These are phyloP conservation scores for Byssothecium circinans DNA, from an alignment of 2,329 filamentous ascomycete species.

Conservation along the genomic window DNA sequence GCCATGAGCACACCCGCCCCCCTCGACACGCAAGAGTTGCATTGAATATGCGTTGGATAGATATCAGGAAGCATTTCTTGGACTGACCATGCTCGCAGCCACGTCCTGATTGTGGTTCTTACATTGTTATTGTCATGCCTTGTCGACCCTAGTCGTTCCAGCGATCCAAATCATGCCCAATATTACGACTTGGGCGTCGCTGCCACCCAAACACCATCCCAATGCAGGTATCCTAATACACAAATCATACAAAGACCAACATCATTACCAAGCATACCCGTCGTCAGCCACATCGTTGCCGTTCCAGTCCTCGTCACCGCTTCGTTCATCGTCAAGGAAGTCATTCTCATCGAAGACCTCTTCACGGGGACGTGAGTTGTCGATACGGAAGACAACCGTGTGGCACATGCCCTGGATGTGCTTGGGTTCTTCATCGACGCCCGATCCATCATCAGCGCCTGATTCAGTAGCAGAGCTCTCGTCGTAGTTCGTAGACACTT, in stretches of 20 bases:
- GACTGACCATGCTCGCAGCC: too few species aligned
- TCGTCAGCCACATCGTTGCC: conserved; percentile 56
- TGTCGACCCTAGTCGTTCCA: too few species aligned
- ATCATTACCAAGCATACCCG: conserved; percentile 34
- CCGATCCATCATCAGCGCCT: conserved; percentile 16
- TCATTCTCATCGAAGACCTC: conserved; percentile 70
- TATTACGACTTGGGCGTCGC: too few species aligned
- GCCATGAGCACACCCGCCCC: neutral
- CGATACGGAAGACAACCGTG: conserved; percentile 70
- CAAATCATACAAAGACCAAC: neutral
- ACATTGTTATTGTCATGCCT: too few species aligned
- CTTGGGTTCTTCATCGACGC: conserved; percentile 17
- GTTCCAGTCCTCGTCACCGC: conserved; percentile 60
- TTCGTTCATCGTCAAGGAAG: conserved; percentile 66
- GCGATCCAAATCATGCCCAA: too few species aligned
- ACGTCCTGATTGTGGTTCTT: too few species aligned
- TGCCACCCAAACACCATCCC: neutral
- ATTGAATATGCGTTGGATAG: too few species aligned
- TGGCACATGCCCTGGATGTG: conserved; percentile 70
- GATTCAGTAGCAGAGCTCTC: conserved; percentile 34
- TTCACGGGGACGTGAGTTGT: conserved; percentile 74
- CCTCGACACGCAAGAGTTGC: too few species aligned
- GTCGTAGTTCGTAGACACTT: conserved; percentile 29
- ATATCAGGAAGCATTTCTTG: too few species aligned
- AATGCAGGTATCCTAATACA: neutral